Evolutionary conservation across 2,329 filamentous ascomycete genomes (phyloP).

Genomic region (Aspergillus pseudoglaucus): DNA sequence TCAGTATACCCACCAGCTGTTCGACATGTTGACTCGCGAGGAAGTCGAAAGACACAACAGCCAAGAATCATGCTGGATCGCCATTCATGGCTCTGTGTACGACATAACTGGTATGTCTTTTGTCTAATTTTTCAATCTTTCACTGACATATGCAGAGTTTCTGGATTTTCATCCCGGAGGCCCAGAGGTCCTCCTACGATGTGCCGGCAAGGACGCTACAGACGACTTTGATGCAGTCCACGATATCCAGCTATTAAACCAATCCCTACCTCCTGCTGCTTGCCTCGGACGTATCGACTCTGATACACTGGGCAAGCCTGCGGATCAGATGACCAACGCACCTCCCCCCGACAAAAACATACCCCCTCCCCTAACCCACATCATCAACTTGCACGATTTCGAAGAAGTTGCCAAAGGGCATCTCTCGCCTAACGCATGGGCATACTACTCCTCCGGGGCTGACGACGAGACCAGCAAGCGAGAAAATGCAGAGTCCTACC

Average conservation of each 20-base stretch:
- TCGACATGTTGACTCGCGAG: slow-evolving; percentile 41
- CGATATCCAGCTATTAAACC: slow-evolving; percentile 21
- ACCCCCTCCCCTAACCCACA: slow-evolving; percentile 21
- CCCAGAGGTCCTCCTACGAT: slow-evolving; percentile 24
- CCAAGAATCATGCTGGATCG: slow-evolving; percentile 47
- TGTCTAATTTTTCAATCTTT: neutral
- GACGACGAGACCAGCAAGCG: slow-evolving; percentile 45
- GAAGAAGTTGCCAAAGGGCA: slow-evolving; percentile 28
- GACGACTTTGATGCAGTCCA: slow-evolving; percentile 31
- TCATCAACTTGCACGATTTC: slow-evolving; percentile 35
- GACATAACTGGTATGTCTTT: slow-evolving; percentile 38
- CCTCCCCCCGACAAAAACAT: neutral
- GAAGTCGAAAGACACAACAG: slow-evolving; percentile 47
- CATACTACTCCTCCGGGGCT: slow-evolving; percentile 45
- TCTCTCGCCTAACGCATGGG: slow-evolving; percentile 27
- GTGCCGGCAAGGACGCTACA: slow-evolving; percentile 31
- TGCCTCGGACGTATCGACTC: slow-evolving; percentile 21
- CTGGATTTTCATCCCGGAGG: slow-evolving; percentile 29
- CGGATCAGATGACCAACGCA: neutral
- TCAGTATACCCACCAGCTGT: no score
- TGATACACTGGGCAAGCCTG: slow-evolving; percentile 1
- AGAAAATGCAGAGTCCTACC: slow-evolving; percentile 38
- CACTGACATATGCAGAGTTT: slow-evolving; percentile 17
- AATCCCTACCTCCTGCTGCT: slow-evolving; percentile 19
- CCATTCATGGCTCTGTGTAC: slow-evolving; percentile 47